A percentile compares a stretch with the other conserved stretches of the same genome.
Conservation (phyloP, 2,329 filamentous ascomycete genomes). For the Emmonsiellopsis sp. region DNA sequence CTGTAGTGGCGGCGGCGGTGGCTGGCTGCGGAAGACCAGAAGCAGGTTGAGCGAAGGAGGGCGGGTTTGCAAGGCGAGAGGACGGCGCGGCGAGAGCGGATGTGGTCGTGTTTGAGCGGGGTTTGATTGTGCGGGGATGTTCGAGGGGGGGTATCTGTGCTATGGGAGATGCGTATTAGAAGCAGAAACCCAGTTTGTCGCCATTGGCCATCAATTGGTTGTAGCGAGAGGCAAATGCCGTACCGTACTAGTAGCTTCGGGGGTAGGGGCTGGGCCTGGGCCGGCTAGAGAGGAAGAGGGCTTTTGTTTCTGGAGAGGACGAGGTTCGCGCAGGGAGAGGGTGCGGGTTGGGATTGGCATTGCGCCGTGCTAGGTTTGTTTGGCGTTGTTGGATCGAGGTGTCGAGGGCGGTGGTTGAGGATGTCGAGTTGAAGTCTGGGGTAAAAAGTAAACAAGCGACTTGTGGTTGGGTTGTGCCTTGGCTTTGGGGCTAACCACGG, state of each 20-base stretch:
- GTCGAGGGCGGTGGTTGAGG: background rate
- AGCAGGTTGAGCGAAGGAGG: conserved; percentile 5
- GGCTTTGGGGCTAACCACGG: too few species aligned
- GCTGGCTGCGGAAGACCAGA: conserved; percentile 1
- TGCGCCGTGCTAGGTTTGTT: background rate
- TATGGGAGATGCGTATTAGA: conserved; percentile 1
- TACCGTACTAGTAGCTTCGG: conserved; percentile 11
- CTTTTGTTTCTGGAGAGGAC: conserved; percentile 13
- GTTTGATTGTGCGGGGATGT: background rate
- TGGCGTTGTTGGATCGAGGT: too few species aligned
- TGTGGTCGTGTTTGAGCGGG: background rate
- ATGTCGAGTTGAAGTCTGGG: background rate
- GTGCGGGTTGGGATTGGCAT: conserved; percentile 34
- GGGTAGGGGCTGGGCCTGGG: conserved; percentile 6
- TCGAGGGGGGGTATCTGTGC: background rate
- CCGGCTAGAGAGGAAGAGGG: background rate
- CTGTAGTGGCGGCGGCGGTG: background rate
- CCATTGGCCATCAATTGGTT: background rate
- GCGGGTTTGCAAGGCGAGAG: conserved; percentile 3
- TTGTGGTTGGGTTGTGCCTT: too few species aligned
- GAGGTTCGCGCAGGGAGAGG: conserved; percentile 24
- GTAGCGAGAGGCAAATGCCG: conserved; percentile 1
- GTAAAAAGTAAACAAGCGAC: background rate
- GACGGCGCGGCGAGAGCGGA: background rate
- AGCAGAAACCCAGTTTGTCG: background rate